phyloP scores from a whole-genome alignment of 1,284 basidiomycete species.

The Neolentinus lepideus region DNA sequence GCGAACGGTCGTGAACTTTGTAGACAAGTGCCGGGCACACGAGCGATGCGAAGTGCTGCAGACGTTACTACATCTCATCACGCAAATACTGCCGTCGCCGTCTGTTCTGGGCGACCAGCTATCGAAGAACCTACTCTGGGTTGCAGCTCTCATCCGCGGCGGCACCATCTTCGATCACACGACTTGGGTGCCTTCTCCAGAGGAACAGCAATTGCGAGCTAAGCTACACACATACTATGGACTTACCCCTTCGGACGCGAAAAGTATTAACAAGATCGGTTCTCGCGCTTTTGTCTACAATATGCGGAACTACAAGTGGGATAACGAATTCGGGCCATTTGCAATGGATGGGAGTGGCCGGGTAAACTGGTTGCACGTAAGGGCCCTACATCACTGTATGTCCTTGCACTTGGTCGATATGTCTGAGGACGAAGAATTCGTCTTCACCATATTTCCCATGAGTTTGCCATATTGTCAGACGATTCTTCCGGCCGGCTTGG shows the following conservation, averaged over 20 bases:
- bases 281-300: slow-evolving; percentile 54
- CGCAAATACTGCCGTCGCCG: slow-evolving; percentile 29
- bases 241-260: slow-evolving; percentile 36
- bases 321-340: slow-evolving; percentile 54
- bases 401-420: slow-evolving; percentile 41
- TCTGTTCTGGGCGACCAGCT: slow-evolving; percentile 21
- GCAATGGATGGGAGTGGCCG: slow-evolving; percentile 28
- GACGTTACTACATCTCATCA: slow-evolving; percentile 42
- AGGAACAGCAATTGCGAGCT: slow-evolving; percentile 38
- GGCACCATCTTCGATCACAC: slow-evolving; percentile 37
- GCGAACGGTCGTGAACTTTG: slow-evolving; percentile 31
- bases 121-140: slow-evolving; percentile 48
- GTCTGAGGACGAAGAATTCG: slow-evolving; percentile 23
- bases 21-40: slow-evolving; percentile 25
- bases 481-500: slow-evolving; percentile 29
- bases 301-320: slow-evolving; percentile 42
- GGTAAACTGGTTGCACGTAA: slow-evolving; percentile 58
- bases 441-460: slow-evolving; percentile 37
- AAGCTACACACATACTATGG: slow-evolving; percentile 50
- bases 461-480: slow-evolving; percentile 49
- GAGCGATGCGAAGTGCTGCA: slow-evolving; percentile 35
- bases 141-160: slow-evolving; percentile 32
- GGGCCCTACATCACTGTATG: slow-evolving; percentile 48
- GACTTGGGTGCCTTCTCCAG: slow-evolving; percentile 16
- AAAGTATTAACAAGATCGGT: slow-evolving; percentile 21